Percentiles rank a stretch among this genome's conserved stretches.
Conservation (phyloP, 2,329 filamentous ascomycete genomes). For the Gnomoniopsis smithogilvyi region DNA sequence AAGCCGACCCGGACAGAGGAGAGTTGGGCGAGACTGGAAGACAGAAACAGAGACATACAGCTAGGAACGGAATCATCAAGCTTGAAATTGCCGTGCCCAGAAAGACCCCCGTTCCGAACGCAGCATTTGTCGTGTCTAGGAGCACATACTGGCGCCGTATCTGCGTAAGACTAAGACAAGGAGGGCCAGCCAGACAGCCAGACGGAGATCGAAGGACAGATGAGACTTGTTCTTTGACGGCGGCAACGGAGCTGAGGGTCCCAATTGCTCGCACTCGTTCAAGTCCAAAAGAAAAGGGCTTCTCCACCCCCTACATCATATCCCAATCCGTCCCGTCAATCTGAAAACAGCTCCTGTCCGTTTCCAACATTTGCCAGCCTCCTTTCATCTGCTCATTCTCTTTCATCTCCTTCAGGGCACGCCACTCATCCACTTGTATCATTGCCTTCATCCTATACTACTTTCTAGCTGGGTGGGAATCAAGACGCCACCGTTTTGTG, state of each 20-base stretch:
- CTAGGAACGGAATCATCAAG: not conserved
- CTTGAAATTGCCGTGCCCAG: not conserved
- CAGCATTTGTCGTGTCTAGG: not conserved
- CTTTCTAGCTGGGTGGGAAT: not conserved
- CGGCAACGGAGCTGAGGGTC: not conserved
- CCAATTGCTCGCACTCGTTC: not conserved
- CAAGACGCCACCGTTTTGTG: not conserved
- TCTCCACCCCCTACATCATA: not conserved
- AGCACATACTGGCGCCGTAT: not conserved
- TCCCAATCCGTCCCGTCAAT: not conserved
- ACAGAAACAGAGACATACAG: not conserved
- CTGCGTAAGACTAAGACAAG: not conserved
- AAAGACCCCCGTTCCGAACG: not conserved
- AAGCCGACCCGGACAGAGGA: not conserved
- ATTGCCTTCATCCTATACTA: not conserved
- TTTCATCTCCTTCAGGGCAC: not conserved
- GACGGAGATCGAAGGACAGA: not conserved
- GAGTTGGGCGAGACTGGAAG: not conserved
- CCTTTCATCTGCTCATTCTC: not conserved
- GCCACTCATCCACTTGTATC: not conserved
- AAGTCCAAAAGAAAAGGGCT: not conserved
- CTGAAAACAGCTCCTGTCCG: constrained; percentile 1
- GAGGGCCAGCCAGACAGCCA: not conserved
- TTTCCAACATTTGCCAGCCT: not conserved
- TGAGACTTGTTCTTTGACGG: not conserved